Conservation (phyloP, 176 grass and related monocot genomes). For the Ensete glaucum region DNA sequence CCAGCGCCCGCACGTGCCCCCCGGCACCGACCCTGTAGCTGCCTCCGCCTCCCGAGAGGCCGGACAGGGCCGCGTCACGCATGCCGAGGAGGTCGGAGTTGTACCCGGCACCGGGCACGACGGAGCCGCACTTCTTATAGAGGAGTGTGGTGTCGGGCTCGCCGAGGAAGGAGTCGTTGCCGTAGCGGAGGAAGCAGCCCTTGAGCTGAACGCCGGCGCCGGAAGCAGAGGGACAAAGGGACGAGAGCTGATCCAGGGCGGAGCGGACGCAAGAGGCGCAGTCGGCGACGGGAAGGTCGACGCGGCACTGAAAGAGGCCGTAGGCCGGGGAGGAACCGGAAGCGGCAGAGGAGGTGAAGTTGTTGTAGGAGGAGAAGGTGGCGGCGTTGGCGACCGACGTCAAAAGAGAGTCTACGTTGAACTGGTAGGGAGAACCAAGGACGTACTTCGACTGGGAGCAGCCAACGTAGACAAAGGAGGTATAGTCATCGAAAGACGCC, state of each 20-base stretch:
- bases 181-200: neutral
- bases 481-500: neutral
- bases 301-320: neutral
- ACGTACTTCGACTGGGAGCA: neutral
- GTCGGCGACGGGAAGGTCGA: neutral
- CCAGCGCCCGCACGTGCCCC: too few relatives aligned
- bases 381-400: neutral
- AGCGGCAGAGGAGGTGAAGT: neutral
- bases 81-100: too few relatives aligned
- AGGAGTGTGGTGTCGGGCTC: neutral
- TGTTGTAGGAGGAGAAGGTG: neutral
- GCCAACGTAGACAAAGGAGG: neutral
- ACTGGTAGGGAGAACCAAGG: neutral
- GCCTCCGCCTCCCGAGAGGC: too few relatives aligned
- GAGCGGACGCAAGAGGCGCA: conserved; percentile 1
- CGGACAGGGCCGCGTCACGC: too few relatives aligned
- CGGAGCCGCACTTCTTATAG: neutral
- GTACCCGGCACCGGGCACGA: too few relatives aligned
- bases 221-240: neutral
- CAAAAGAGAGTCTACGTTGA: neutral
- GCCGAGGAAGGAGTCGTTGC: neutral
- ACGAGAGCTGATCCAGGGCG: neutral
- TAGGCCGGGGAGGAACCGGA: neutral
- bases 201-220: neutral
- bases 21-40: too few relatives aligned